phyloP scores from a whole-genome alignment of 2,329 filamentous ascomycete genomes.

The Amauroascus niger region DNA sequence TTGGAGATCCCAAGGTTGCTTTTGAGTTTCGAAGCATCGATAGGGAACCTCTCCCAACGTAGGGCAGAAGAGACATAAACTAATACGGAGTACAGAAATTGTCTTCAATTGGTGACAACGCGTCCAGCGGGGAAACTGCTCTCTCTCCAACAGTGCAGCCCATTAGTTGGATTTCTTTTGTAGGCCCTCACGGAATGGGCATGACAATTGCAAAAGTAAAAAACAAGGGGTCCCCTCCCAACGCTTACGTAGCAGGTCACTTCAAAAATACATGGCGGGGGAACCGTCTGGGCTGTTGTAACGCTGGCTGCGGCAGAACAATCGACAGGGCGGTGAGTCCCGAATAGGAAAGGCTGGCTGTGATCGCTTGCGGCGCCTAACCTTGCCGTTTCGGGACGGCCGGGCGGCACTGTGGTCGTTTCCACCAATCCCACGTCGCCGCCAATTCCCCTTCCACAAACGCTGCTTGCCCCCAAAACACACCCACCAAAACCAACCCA shows the following conservation, averaged over 20 bases:
- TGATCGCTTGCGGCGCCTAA: conserved; percentile 17
- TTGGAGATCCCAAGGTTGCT: too few relatives aligned
- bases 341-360: conserved; percentile 13
- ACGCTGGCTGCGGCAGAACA: neutral
- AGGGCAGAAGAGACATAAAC: too few relatives aligned
- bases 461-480: too few relatives aligned
- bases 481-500: conserved; percentile 12
- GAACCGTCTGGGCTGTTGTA: neutral
- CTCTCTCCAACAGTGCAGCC: too few relatives aligned
- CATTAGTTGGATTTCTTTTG: too few relatives aligned
- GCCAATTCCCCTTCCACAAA: conserved; percentile 1
- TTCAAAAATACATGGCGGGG: conserved; percentile 1
- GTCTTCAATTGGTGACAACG: too few relatives aligned
- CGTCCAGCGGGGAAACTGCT: too few relatives aligned
- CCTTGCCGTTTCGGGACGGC: conserved; percentile 13
- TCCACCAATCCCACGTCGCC: conserved; percentile 10
- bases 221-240: too few relatives aligned
- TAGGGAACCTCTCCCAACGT: too few relatives aligned
- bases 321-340: conserved; percentile 12
- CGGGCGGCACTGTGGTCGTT: conserved; percentile 17
- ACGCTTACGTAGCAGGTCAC: neutral
- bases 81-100: too few relatives aligned
- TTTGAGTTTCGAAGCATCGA: too few relatives aligned
- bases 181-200: too few relatives aligned
- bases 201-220: neutral